These are phyloP conservation scores for Dissophora ornata DNA, from an alignment of 192 early-diverging fungal species.

Conservation along the genomic window DNA sequence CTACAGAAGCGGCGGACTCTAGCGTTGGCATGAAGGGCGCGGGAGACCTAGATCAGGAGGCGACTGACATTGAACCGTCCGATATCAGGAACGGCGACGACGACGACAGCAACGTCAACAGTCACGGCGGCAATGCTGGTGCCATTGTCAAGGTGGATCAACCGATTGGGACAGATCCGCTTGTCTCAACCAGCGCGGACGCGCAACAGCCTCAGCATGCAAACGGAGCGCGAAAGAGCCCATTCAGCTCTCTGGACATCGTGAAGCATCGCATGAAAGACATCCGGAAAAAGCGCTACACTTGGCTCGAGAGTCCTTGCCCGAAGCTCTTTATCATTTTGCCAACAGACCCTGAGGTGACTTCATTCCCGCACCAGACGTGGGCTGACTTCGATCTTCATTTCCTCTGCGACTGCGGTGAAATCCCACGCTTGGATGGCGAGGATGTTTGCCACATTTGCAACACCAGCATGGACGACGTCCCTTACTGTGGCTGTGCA, in stretches of 20 bases:
- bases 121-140: not conserved
- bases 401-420: constrained; percentile 42
- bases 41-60: too few species aligned
- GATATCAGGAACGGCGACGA: not conserved
- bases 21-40: too few species aligned
- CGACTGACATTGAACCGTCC: not conserved
- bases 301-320: constrained; percentile 40
- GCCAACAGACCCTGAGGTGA: not conserved
- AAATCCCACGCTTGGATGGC: constrained; percentile 9
- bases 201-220: not conserved
- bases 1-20: too few species aligned
- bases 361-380: not conserved
- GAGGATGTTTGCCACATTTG: too few species aligned
- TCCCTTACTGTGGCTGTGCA: not conserved
- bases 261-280: constrained; percentile 23
- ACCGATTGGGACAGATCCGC: not conserved
- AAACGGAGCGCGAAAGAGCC: not conserved
- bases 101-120: not conserved
- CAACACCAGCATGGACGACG: not conserved
- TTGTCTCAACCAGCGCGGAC: not conserved
- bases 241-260: constrained; percentile 13
- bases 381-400: constrained; percentile 33
- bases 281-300: constrained; percentile 21
- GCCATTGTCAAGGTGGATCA: too few species aligned
- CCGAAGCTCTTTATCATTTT: constrained; percentile 33